phyloP scores from a whole-genome alignment of 805 yeast species.

The Ogataea nonfermentans region DNA sequence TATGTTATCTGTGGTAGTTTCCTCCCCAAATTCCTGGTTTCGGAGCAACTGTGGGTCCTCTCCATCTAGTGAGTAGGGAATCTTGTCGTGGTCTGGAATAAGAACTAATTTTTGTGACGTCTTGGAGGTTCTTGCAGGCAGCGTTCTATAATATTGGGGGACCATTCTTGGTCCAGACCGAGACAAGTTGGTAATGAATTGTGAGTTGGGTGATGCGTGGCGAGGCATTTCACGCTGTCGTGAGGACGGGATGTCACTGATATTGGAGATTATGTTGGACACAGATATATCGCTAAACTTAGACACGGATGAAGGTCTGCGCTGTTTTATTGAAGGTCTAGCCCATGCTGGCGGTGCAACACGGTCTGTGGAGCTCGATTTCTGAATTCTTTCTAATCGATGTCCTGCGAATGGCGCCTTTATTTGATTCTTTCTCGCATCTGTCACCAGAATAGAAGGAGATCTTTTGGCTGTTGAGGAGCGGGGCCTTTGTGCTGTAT shows the following conservation, averaged over 20 bases:
- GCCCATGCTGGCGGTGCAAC: slow-evolving; percentile 18
- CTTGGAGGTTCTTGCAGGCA: slow-evolving; percentile 78
- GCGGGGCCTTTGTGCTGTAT: slow-evolving; percentile 10
- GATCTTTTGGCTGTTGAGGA: slow-evolving; percentile 71
- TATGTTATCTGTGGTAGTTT: slow-evolving; percentile 36
- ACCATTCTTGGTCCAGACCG: slow-evolving; percentile 27
- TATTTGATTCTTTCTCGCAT: slow-evolving; percentile 58
- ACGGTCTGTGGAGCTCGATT: slow-evolving; percentile 17
- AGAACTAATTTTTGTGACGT: slow-evolving; percentile 82
- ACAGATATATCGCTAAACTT: slow-evolving; percentile 78
- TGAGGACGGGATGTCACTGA: slow-evolving; percentile 88
- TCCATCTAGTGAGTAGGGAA: slow-evolving; percentile 6
- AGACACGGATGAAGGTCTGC: slow-evolving; percentile 25
- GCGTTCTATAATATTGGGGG: slow-evolving; percentile 52
- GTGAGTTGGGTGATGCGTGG: slow-evolving; percentile 14
- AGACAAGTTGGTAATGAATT: slow-evolving; percentile 15
- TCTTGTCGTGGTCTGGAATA: slow-evolving; percentile 61
- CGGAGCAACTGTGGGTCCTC: slow-evolving; percentile 9
- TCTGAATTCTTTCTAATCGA: slow-evolving; percentile 28
- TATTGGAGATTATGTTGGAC: slow-evolving; percentile 71
- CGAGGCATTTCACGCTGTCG: slow-evolving; percentile 34
- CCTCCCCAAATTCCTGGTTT: slow-evolving; percentile 18
- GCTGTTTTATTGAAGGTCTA: slow-evolving; percentile 9
- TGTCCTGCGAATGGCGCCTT: slow-evolving; percentile 82
- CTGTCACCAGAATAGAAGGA: slow-evolving; percentile 92